phyloP scores from a whole-genome alignment of 2,329 filamentous ascomycete genomes.

The Scleromitrula shiraiana region DNA sequence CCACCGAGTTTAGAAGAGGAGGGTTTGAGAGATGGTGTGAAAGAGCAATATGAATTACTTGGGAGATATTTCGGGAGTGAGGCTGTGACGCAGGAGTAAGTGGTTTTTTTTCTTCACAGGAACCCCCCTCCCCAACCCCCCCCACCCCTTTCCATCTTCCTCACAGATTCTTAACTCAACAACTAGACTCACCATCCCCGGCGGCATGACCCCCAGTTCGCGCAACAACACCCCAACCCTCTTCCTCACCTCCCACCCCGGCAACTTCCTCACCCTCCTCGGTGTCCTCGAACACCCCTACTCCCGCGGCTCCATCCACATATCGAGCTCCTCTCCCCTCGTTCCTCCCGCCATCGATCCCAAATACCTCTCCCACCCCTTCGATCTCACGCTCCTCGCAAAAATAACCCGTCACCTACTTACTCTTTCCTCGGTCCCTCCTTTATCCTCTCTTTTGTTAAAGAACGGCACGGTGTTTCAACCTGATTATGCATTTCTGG shows the following conservation, averaged over 20 bases:
- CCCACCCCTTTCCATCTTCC: too few species aligned
- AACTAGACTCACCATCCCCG: background rate
- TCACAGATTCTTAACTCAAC: too few species aligned
- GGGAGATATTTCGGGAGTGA: background rate
- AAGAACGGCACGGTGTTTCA: background rate
- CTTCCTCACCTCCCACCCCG: background rate
- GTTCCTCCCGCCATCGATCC: conserved; percentile 34
- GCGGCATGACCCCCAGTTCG: background rate
- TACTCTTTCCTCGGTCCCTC: background rate
- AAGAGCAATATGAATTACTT: background rate
- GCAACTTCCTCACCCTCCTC: background rate
- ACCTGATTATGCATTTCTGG: background rate
- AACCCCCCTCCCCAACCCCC: background rate
- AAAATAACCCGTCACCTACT: background rate
- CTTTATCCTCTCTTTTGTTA: background rate
- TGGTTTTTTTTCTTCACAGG: background rate
- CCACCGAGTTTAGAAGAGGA: background rate
- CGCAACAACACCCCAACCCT: background rate
- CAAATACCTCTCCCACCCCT: conserved; percentile 34
- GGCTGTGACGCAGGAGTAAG: background rate
- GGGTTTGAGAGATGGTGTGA: background rate
- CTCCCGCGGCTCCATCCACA: conserved; percentile 47
- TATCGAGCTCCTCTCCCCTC: conserved; percentile 30
- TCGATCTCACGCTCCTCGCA: conserved; percentile 27
- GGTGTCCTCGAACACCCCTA: conserved; percentile 39